Base-by-base conservation (phyloP, 192 early-diverging fungal species). In the Paraglomus occultum region DNA sequence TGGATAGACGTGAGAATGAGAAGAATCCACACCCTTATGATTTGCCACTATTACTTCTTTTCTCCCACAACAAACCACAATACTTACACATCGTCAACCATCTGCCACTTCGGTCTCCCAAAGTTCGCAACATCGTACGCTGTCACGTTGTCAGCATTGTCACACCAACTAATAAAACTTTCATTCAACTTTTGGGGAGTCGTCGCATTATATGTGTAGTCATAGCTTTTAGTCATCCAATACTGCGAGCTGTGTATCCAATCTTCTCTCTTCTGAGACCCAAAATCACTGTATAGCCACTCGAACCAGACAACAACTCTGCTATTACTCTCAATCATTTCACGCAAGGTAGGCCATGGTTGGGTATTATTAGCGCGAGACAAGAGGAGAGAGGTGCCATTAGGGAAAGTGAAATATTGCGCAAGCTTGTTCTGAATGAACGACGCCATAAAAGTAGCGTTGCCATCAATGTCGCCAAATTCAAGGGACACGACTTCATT, bases 71-170 rank as follows among this genome's bases (percentile, higher is more conserved):
- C 8, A 7, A 10, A 10, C 15, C 10, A 53, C 51, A 12, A 20
- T 7, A 73, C 79, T 67, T 67, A 80, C 79, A 74, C 77, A 60
- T 73, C 67, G 18, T 80, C 79, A 17, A 80, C 74, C 46, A 72
- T 72, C 42, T 80, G 75, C 79, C 79, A 80, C 23, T 14, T 51
- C 14, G 71, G 12, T 58, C 18, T 14, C 8, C 52, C 52, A 53
- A 70, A 17, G 55, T 60, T 14, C 71, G 68, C n/a, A 73, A 60
- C 5, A 45, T 80, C 17, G 58, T 51, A 2, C 62, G 53, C 4
- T 58, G 71, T 38, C 70, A 58, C 1, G 17, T 15, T 12, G 6
- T 39, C 7, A 15, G 52, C 17, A 45, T 54, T 31, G 4, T 22
- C 31, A 53, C 79, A 75, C 53, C 57, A 76, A 10, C 64, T 45